Percentiles rank a stretch among this genome's conserved stretches.
Conservation (phyloP, 1,284 basidiomycete genomes). For the Pyrrhoderma noxium region DNA sequence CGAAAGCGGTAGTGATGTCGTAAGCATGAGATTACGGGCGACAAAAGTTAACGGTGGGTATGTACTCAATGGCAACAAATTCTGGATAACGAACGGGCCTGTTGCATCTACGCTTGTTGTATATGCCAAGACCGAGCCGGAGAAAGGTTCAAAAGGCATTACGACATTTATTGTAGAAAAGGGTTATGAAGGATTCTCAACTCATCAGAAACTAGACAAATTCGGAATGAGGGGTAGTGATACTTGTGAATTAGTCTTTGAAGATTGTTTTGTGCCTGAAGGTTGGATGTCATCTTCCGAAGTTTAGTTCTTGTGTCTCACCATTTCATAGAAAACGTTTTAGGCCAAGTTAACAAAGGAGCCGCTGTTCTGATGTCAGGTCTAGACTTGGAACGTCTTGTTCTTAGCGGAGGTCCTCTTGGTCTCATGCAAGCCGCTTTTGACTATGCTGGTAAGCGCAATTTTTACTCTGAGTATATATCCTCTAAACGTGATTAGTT, state of each 20-base stretch:
- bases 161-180: conserved; percentile 90
- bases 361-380: conserved; percentile 91
- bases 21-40: conserved; percentile 82
- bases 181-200: conserved; percentile 78
- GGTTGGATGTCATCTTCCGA: conserved; percentile 35
- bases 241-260: conserved; percentile 91
- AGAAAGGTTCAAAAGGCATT: conserved; percentile 79
- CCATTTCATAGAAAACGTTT: conserved; percentile 60
- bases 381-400: conserved; percentile 86
- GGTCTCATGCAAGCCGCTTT: conserved; percentile 79
- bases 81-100: conserved; percentile 97
- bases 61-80: conserved; percentile 84
- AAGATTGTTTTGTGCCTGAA: conserved; percentile 82
- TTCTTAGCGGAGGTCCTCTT: conserved; percentile 80
- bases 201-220: conserved; percentile 88
- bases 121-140: conserved; percentile 84
- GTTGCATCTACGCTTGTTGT: conserved; percentile 85
- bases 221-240: conserved; percentile 95
- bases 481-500: conserved; percentile 29
- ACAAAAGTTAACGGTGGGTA: conserved; percentile 72
- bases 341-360: conserved; percentile 75
- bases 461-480: not conserved
- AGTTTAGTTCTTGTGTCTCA: not conserved
- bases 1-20: conserved; percentile 86
- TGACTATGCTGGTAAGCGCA: conserved; percentile 50